Conservation (phyloP, 169 alveolate species). For the Cyclospora cayetanensis region DNA sequence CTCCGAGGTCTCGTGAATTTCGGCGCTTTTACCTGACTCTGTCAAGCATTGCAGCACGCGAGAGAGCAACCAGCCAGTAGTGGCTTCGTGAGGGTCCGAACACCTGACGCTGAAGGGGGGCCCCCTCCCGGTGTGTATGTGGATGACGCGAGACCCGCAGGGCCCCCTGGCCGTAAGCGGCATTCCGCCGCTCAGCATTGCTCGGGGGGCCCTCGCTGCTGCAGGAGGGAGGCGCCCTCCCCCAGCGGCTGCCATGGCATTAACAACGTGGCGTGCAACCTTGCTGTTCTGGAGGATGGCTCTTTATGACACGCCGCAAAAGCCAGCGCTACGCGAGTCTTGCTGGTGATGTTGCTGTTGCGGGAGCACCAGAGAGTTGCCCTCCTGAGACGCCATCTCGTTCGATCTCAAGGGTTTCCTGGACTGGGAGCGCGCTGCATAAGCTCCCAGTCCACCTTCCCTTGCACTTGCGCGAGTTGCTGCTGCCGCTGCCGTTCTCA, state of each 20-base stretch:
- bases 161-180: background rate
- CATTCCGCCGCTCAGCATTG: background rate
- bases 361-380: no score
- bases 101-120: background rate
- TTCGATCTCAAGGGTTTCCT: background rate
- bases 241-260: background rate
- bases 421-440: background rate
- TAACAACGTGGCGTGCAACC: background rate
- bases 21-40: constrained; percentile 18
- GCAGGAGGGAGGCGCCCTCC: constrained; percentile 7
- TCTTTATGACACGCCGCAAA: background rate
- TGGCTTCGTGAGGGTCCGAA: constrained; percentile 9
- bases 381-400: no score
- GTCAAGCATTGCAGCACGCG: constrained; percentile 12
- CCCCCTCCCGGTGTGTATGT: background rate
- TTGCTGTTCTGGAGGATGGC: background rate
- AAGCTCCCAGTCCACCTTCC: background rate
- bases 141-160: background rate
- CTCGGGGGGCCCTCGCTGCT: background rate
- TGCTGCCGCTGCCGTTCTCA: background rate
- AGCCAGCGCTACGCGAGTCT: background rate
- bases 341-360: background rate
- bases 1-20: no score
- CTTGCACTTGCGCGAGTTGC: background rate
- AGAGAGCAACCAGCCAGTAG: constrained; percentile 65